Base-by-base conservation (phyloP, 208 protist genomes). In the Crithidia brevicula region DNA sequence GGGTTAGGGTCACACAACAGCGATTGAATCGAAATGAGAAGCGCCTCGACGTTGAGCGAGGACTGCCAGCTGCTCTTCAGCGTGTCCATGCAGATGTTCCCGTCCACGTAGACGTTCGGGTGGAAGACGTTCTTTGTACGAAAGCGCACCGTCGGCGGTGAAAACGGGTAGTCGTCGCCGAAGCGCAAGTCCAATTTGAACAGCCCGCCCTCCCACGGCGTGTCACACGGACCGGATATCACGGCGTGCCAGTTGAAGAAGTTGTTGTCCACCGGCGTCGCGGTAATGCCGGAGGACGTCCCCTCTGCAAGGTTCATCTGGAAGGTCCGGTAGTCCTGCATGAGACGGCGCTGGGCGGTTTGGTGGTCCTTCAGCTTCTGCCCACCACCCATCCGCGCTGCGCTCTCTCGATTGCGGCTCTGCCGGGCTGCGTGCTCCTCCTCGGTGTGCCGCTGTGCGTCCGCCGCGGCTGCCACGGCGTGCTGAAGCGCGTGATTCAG, bases 1-100 rank as follows among this genome's bases (percentile, higher is more conserved):
- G 99, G 99, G 82, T 99, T 99, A 3, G 99, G 99, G 79, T 99
- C 99, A 23, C 95, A 97, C 31, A 99, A 83, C 9, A 99, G 83
- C 33, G 98, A 99, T 80, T 99, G 98, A 68, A 99, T 99, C 15
- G 98, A 99, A 15, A 99, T 97, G 34, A 99, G 91, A 50, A 99
- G 98, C 3, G 98, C 83, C 25, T 98, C 89, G 13, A 99, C 97
- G 85, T 99, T 97, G 56, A 99, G 99, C 36, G 98, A 98, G 15
- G 99, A 98, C 59, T 85, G 95, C 98, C 98, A 99, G 68, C 97
- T 89, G 61, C 98, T 98, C 77, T 99, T 98, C 13, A 99, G 91
- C 46, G 99, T 99, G 81, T 99, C 98, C 31, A 99, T 87, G 88
- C 99, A 99, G 56, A 99, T 99, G 52, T 86, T 81, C 20, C 99